Base-by-base conservation (phyloP, 306 rosid genomes). In the Canavalia gladiata region DNA sequence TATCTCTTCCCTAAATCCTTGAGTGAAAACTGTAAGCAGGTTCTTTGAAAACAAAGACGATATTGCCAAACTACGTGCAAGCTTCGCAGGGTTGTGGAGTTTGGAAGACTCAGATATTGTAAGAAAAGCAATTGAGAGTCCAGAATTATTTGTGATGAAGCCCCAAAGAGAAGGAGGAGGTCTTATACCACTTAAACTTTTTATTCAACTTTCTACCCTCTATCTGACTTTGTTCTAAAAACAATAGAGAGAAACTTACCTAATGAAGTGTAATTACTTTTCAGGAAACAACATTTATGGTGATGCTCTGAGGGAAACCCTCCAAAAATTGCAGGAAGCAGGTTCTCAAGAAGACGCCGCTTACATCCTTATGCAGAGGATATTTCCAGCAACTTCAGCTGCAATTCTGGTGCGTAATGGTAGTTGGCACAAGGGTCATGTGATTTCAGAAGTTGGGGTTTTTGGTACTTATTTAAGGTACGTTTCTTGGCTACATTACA, bases 101-200 rank as follows among this genome's bases (percentile, higher is more conserved):
- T 87, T 96, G 92, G 99, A 95, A 78, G 97, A 95, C 84, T 67
- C 83, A 1, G 92, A 93, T 84, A 86, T 84, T 70, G 84, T 84
- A 29, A 78, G 25, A 68, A 83, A 87, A 80, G 94, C 99, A 70
- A 88, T 91, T 72, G 91, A 95, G 86, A 77, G 42, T 41, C 97
- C 98, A 0, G 90, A 91, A 41, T 51, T 87, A 59, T 95, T 89
- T 87, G 97, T 93, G 56, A 90, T 95, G 98, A 95, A 95, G 84
- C 99, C 99, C 76, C 99, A 91, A 85, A 90, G 98, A 85, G 98
- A 95, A 93, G 99, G 98, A 77, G 99, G 99, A 95, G 99, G 97
- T 93, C 55, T 42, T 11, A 13, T 70, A 71, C 29, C 56, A 65
- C 50, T 46, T 45, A 45, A 76, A 66, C 71, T 37, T 74, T 46